Evolutionary conservation across 768 basidiomycete genomes (phyloP), one percentile per base, ranked within the genome.

Genomic region (Tulasnella sp.): DNA sequence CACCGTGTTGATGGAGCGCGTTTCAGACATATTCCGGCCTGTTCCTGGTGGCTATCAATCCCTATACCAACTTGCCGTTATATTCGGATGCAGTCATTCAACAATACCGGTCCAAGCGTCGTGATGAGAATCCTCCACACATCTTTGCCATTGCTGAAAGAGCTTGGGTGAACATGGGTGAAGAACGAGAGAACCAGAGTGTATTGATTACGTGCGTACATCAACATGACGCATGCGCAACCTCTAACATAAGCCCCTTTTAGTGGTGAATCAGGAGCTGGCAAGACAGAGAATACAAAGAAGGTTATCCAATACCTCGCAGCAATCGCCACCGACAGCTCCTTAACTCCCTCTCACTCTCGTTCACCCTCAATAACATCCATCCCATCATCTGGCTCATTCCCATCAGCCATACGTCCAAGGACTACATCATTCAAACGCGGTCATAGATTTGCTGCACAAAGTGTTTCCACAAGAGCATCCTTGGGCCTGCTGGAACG

Each of bases 221-320:
- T n/a, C n/a, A n/a, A n/a, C n/a, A n/a, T n/a, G n/a, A n/a, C n/a
- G n/a, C n/a, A n/a, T n/a, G n/a, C n/a, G n/a, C n/a, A n/a, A n/a
- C n/a, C n/a, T n/a, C n/a, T n/a, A 13, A 24, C 27, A n/a, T 27
- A 20, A 7, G 24, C 13, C 13, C 24, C 9, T 45, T n/a, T 29
- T 59, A 95, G 92, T 7, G 95, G 95, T 37, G 95, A 99, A 72
- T 98, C 95, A 6, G 95, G 95, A 31, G 95, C 95, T 3, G 95
- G 95, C 37, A 99, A 98, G 72, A 99, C 95, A 2, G 95, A 98
- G 64, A 98, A 93, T 67, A 74, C 85, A 12, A 98, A 99, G 74
- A 98, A 98, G 62, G 93, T 98, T 60, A 99, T 99, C 48, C 95
- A 98, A 64, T 99, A 98, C 67, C 78, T 99, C 35, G 93, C 95